Evolutionary conservation across 2,329 filamentous ascomycete species (phyloP).

Genomic region (Verticillium tricorpus): DNA sequence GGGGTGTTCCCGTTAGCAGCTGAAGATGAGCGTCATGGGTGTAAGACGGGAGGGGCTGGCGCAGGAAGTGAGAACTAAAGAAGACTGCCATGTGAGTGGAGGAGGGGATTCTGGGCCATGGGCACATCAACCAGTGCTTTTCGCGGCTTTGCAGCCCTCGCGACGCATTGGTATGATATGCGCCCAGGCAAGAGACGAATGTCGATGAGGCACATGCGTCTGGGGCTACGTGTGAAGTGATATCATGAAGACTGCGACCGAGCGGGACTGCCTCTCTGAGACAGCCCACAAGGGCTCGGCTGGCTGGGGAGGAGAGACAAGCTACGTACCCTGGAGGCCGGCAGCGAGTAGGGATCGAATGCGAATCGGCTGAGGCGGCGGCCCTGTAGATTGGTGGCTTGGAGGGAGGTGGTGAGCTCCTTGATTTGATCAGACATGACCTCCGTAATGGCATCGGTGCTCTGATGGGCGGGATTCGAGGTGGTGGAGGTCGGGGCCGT

Average conservation of each 20-base stretch:
- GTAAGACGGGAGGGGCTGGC: background rate
- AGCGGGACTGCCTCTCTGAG: background rate
- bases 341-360: conserved; percentile 87
- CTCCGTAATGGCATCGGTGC: conserved; percentile 30
- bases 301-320: background rate
- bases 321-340: conserved; percentile 68
- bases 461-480: conserved; percentile 14
- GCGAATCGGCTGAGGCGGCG: conserved; percentile 79
- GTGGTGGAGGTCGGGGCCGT: conserved; percentile 18
- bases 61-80: background rate
- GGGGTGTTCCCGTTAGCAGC: conserved; percentile 17
- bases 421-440: conserved; percentile 61
- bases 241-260: background rate
- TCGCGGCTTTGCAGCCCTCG: too few relatives aligned
- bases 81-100: background rate
- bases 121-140: too few relatives aligned
- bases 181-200: background rate
- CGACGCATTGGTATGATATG: background rate
- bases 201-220: background rate
- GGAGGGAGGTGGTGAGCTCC: conserved; percentile 67
- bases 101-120: too few relatives aligned
- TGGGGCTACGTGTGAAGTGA: background rate
- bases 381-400: conserved; percentile 73
- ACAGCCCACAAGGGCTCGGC: background rate
- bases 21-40: background rate